Evolutionary conservation across 1,284 basidiomycete species (phyloP).

Genomic region (Trametes hirsuta): DNA sequence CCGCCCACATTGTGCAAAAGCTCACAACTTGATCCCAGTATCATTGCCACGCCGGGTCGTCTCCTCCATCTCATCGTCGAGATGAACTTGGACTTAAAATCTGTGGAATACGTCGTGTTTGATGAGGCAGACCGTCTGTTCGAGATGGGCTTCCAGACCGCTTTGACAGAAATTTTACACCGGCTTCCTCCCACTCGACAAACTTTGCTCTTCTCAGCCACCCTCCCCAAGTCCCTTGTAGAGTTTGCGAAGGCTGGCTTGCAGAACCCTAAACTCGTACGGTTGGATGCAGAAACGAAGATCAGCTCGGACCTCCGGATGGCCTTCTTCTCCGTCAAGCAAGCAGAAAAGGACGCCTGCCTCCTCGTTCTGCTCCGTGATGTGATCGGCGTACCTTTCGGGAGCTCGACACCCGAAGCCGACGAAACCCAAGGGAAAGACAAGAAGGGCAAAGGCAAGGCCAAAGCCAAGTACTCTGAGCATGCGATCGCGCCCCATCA

Average conservation of each 20-base stretch:
- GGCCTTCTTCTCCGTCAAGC: slow-evolving; percentile 94
- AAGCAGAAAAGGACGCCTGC: slow-evolving; percentile 94
- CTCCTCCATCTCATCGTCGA: slow-evolving; percentile 95
- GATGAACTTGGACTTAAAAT: slow-evolving; percentile 93
- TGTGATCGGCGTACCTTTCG: slow-evolving; percentile 82
- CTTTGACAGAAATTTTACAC: slow-evolving; percentile 89
- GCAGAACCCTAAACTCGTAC: slow-evolving; percentile 91
- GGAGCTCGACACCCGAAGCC: slow-evolving; percentile 31
- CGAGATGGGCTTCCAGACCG: slow-evolving; percentile 96
- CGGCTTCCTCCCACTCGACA: slow-evolving; percentile 88
- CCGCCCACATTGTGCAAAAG: slow-evolving; percentile 18
- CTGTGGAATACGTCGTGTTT: slow-evolving; percentile 92
- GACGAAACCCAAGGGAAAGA: slow-evolving; percentile 31
- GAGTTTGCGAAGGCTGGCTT: slow-evolving; percentile 98
- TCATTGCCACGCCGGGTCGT: slow-evolving; percentile 97
- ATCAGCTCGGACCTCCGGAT: slow-evolving; percentile 93
- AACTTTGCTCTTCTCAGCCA: slow-evolving; percentile 95
- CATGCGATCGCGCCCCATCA: slow-evolving; percentile 78
- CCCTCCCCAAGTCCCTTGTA: slow-evolving; percentile 93
- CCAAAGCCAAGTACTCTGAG: slow-evolving; percentile 46
- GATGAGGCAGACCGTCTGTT: slow-evolving; percentile 99
- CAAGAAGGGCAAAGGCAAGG: slow-evolving; percentile 54
- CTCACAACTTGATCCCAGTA: slow-evolving; percentile 48
- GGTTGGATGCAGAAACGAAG: slow-evolving; percentile 95
- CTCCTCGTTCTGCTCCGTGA: slow-evolving; percentile 85